Conservation (phyloP, 2,329 filamentous ascomycete species). For the Falciphora oryzae region DNA sequence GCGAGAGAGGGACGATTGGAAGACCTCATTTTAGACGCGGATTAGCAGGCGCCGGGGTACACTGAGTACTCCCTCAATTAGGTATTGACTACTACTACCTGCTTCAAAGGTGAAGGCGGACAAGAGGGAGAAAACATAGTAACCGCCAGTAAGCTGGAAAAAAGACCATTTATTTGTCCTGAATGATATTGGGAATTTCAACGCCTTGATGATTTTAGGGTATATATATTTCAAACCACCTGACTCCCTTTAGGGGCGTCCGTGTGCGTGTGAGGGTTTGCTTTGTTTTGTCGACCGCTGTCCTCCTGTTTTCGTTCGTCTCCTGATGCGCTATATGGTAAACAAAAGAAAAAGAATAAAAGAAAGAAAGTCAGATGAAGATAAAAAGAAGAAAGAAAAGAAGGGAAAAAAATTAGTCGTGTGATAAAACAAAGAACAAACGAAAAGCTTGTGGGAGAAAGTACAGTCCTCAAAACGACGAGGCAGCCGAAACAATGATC, state of each 20-base stretch:
- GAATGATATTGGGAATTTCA: background rate
- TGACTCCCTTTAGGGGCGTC: background rate
- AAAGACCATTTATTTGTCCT: background rate
- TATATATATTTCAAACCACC: background rate
- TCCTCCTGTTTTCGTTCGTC: background rate
- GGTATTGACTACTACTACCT: no score
- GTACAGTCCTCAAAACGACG: background rate
- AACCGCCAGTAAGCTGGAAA: background rate
- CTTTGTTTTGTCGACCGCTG: background rate
- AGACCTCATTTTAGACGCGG: no score
- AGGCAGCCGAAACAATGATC: background rate
- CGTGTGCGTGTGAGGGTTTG: background rate
- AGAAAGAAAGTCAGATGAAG: background rate
- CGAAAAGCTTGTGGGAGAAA: background rate
- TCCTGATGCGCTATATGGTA: background rate
- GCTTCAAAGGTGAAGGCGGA: no score
- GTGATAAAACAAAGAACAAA: background rate
- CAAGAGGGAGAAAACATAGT: background rate
- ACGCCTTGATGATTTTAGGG: background rate
- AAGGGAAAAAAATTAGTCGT: background rate
- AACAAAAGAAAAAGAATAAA: slow-evolving; percentile 5
- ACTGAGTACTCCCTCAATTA: no score
- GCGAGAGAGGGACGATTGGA: no score
- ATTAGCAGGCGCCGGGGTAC: no score
- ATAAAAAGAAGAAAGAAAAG: background rate